Percentiles rank a stretch among this genome's conserved stretches.
Conservation (phyloP, 1,284 basidiomycete species). For the Melampsora abietis-canadensis region DNA sequence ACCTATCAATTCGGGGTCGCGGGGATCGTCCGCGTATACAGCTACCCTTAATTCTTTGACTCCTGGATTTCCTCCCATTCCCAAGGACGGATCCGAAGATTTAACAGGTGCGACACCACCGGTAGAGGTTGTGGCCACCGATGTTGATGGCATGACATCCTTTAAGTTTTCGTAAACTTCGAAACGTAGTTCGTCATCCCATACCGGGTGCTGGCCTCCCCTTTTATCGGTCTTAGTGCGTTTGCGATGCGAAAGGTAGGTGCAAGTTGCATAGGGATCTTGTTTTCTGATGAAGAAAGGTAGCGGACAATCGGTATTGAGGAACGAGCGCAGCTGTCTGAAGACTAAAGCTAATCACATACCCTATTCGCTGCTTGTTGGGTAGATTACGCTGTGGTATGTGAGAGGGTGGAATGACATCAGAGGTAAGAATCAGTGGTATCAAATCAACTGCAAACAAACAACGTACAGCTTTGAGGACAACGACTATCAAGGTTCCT, state of each 20-base stretch:
- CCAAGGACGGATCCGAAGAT: constrained; percentile 10
- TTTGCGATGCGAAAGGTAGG: constrained; percentile 73
- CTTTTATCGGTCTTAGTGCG: constrained; percentile 87
- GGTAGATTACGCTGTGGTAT: constrained; percentile 74
- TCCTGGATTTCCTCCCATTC: neutral
- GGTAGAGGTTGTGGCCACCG: constrained; percentile 50
- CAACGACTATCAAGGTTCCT: constrained; percentile 89
- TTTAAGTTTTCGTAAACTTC: constrained; percentile 77
- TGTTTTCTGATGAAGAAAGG: constrained; percentile 66
- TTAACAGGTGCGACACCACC: constrained; percentile 39
- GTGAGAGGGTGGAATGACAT: neutral
- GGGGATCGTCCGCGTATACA: constrained; percentile 90
- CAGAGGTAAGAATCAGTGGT: neutral
- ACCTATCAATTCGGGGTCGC: constrained; percentile 93
- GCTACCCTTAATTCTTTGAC: constrained; percentile 72
- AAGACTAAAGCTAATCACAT: neutral
- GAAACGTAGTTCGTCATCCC: constrained; percentile 98
- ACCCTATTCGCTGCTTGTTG: constrained; percentile 80
- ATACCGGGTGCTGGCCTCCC: constrained; percentile 95
- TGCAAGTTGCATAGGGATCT: constrained; percentile 85
- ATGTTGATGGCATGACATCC: constrained; percentile 61
- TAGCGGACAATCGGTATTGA: constrained; percentile 41
- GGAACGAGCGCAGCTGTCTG: neutral
- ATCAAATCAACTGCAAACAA: neutral
- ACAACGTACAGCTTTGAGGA: constrained; percentile 82